Base-by-base conservation (phyloP, 768 basidiomycete species). In the Boletus rex-veris region DNA sequence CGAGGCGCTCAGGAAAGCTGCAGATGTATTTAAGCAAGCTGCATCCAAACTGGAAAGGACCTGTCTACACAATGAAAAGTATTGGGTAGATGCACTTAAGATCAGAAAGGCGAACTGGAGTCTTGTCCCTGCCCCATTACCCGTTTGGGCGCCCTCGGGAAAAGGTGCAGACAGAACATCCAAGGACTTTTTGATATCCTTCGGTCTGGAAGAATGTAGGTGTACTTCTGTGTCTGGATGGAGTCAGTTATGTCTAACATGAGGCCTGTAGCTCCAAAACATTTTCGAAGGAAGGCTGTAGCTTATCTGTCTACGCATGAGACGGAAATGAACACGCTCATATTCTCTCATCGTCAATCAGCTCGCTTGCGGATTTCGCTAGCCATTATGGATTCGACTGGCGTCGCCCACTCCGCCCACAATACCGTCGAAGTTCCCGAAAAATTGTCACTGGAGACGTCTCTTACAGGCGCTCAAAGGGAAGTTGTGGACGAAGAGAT, bases 401-500 rank as follows among this genome's bases (percentile, higher is more conserved):
- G 79, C 8, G 54, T 62, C 21, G 59, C 64, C 5, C 50, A 45
- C 7, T 69, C 69, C 6, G 70, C 73, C 16, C 71, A 71, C 35
- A 84, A 80, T 61, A 63, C 63, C 1, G 54, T 74, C 18, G 54
- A 62, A n/a, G 43, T 55, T 19, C 45, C 63, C 9, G 71, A 75
- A 21, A 57, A 73, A 9, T 58, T 60, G 0, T 72, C 76, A 3
- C 65, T 88, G 14, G 79, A 88, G 35, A 75, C 66, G 2, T 74
- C 77, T 9, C 73, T 93, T 35, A 74, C 71, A 53, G 68, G 68
- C 24, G 86, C 85, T 1, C 90, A 92, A 63, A 76, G 75, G 48
- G 91, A 92, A 66, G 75, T 85, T 14, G 78, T 91, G 6, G 88
- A 93, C 52, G 85, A 88, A 63, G 91, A 93, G 63, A 85, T 92